Base-by-base conservation (phyloP, 2,329 filamentous ascomycete species). In the Colletotrichum truncatum region DNA sequence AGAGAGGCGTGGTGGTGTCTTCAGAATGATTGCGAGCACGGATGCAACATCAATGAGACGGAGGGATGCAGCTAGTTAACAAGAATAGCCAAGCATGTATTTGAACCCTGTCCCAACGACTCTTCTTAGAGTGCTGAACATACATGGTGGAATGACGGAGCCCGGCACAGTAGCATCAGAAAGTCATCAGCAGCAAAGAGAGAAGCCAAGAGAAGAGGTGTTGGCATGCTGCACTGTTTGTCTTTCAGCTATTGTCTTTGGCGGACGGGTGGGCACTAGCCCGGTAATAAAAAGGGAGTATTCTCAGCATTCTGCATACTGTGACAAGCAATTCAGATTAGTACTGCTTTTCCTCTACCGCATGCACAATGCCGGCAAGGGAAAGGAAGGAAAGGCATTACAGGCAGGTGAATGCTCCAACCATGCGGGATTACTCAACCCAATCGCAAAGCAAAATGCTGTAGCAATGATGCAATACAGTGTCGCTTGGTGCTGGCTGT, bases 81-180 rank as follows among this genome's bases (percentile, higher is more conserved):
- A 26, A 54, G 43, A 61, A 66, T 21, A 58, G 57, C 58, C 58
- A 55, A 63, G 57, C 41, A 56, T 56, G 51, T 66, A 66, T 66
- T 56, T 66, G 63, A 66, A 63, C 57, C 57, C 49, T 51, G 49
- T 32, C 49, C 49, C 34, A 30, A 56, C 32, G n/a, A 43, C 41
- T 62, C 14, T 21, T n/a, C 11, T 10, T 30, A 21, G 28, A 26
- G 38, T 55, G 26, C 39, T 61, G 36, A 41, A 43, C 48, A 39
- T 25, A 16, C 55, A 61, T 60, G 55, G 55, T 66, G 58, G 63
- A 66, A 63, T 39, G 57, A 63, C 51, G 43, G 43, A 39, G 51
- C 36, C 34, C 49, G 36, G 63, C 63, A 63, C 58, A 6, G 34
- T 25, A 49, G 21, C 58, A 10, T 48, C 38, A 45, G 43, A 36